Base-by-base conservation (phyloP, 352 stramenopile species). In the Aphanomyces stellatus region DNA sequence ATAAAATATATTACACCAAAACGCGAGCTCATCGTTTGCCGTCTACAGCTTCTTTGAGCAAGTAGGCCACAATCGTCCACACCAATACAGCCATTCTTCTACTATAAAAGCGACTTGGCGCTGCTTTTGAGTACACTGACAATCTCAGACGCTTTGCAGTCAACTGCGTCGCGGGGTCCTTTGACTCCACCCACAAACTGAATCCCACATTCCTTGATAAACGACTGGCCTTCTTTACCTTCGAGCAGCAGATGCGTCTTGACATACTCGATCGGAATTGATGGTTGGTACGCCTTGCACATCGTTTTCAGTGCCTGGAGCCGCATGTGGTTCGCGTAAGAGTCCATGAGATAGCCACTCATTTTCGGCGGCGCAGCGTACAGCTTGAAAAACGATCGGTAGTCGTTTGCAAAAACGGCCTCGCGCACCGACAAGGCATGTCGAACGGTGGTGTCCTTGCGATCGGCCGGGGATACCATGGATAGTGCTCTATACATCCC, bases 271-370 rank as follows among this genome's bases (percentile, higher is more conserved):
- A 93, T 71, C 4, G 85, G 77, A 28, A 95, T 65, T 48, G 83
- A 81, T 24, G 87, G 87, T 27, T 65, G 81, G 49, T 89, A 94
- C 81, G 83, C 82, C 86, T 92, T 95, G 76, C 87, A 95, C 63
- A 95, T 95, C 48, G 80, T 80, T 71, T 85, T 85, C 64, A 95
- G 82, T 10, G 87, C 84, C 46, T 77, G 78, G 28, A 95, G 75
- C 67, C 87, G 87, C 56, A 95, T 90, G 49, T 86, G 79, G 40
- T 82, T 70, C 53, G 92, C 81, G 78, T 93, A 91, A 3, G 82
- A 75, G 70, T 96, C 86, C 87, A 96, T 96, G 30, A 96, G 67
- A 69, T 92, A 96, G 74, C 85, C 85, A 77, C 84, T 80, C 87
- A 96, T 96, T 73, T 96, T 96, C 31, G 85, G 87, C 72, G 85